A percentile compares a stretch with the other conserved stretches of the same genome.
These are phyloP conservation scores for Exophiala dermatitidis DNA, from an alignment of 2,329 filamentous ascomycete species.

Conservation along the genomic window DNA sequence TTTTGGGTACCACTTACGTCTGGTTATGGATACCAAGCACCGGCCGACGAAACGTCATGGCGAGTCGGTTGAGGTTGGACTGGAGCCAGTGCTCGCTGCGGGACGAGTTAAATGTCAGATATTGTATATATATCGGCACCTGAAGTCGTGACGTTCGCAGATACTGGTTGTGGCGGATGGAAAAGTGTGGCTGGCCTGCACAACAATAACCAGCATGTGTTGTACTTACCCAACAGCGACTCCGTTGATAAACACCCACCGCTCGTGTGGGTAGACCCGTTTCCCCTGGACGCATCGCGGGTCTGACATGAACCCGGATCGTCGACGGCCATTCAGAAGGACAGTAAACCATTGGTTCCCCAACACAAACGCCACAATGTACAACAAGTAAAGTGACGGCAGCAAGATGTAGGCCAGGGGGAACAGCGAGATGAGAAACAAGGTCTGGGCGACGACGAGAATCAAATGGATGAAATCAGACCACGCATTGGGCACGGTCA, in stretches of 20 bases:
- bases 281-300: conserved; percentile 8
- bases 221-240: conserved; percentile 43
- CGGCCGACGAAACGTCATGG: conserved; percentile 63
- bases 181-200: background rate
- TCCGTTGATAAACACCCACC: conserved; percentile 74
- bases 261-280: conserved; percentile 12
- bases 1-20: conserved; percentile 42
- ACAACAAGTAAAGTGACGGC: conserved; percentile 28
- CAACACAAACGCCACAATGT: conserved; percentile 29
- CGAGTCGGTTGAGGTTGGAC: conserved; percentile 62
- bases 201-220: no score
- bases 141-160: no score
- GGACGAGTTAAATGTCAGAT: conserved; percentile 31
- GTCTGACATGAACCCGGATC: conserved; percentile 9
- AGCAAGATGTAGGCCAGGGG: conserved; percentile 43
- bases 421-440: conserved; percentile 55
- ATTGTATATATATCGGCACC: background rate
- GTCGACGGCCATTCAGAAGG: conserved; percentile 32
- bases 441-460: conserved; percentile 52
- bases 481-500: conserved; percentile 44
- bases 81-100: conserved; percentile 55
- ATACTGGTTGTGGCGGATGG: no score
- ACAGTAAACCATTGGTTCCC: conserved; percentile 30
- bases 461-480: conserved; percentile 53
- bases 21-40: conserved; percentile 68